Conservation (phyloP, 1,284 basidiomycete genomes). For the Cryptococcus sp. region DNA sequence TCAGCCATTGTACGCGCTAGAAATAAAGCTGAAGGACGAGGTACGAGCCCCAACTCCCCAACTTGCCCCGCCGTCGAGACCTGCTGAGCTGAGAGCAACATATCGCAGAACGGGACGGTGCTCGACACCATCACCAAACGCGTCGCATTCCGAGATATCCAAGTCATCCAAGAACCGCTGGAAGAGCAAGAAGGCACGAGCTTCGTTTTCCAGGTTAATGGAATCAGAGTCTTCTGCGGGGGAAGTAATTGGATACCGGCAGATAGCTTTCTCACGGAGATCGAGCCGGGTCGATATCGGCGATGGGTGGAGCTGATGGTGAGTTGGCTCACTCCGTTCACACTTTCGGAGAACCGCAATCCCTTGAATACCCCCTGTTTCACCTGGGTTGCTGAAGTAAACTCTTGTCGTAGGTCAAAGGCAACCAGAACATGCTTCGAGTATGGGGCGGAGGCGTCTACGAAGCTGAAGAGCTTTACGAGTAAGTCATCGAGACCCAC, state of each 20-base stretch:
- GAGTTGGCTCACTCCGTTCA: not conserved
- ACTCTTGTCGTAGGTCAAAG: conserved; percentile 38
- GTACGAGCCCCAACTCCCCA: conserved; percentile 35
- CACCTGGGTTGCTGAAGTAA: no score
- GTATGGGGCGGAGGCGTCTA: conserved; percentile 61
- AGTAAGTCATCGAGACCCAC: conserved; percentile 28
- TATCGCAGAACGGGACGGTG: conserved; percentile 23
- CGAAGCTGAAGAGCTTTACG: conserved; percentile 57
- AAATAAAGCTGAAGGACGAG: conserved; percentile 62
- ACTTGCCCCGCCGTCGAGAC: no score
- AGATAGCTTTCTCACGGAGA: conserved; percentile 80
- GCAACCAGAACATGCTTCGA: conserved; percentile 60
- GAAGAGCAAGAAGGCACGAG: conserved; percentile 70
- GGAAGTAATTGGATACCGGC: conserved; percentile 94
- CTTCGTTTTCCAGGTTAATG: conserved; percentile 88
- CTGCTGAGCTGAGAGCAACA: not conserved
- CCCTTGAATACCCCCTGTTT: no score
- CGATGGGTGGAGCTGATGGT: conserved; percentile 56
- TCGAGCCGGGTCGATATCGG: conserved; percentile 56
- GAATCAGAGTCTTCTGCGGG: conserved; percentile 80
- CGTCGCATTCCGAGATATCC: conserved; percentile 73
- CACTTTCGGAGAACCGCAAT: no score
- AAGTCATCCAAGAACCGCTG: conserved; percentile 73
- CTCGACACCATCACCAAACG: conserved; percentile 30
- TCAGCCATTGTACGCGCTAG: conserved; percentile 71